A percentile compares a stretch with the other conserved stretches of the same genome.
Evolutionary conservation across 2,329 filamentous ascomycete genomes (phyloP).

Genomic region (Cercospora sojina): DNA sequence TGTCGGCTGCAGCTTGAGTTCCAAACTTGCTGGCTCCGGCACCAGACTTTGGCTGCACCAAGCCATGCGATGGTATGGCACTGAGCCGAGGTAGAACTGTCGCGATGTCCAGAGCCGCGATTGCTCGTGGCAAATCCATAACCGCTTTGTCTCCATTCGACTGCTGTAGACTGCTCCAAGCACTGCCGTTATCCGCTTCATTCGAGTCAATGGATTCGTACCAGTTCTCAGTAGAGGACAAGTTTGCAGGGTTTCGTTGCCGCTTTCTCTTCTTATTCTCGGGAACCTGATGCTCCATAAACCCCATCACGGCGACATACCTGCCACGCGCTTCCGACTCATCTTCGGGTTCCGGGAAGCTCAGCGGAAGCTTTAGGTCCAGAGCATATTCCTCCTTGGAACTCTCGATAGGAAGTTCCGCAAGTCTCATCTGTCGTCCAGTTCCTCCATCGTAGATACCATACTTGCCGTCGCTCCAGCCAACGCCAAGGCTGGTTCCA

Average conservation of each 20-base stretch:
- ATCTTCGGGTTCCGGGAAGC: slow-evolving; percentile 1
- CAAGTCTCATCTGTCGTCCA: slow-evolving; percentile 26
- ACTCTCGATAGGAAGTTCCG: slow-evolving; percentile 7
- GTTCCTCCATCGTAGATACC: slow-evolving; percentile 42
- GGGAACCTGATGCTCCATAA: slow-evolving; percentile 27
- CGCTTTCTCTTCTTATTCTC: slow-evolving; percentile 35
- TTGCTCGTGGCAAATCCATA: slow-evolving; percentile 61
- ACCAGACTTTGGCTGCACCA: slow-evolving; percentile 27
- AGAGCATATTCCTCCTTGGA: slow-evolving; percentile 15
- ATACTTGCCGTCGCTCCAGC: slow-evolving; percentile 72
- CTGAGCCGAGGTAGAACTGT: slow-evolving; percentile 69
- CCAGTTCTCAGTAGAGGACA: slow-evolving; percentile 31
- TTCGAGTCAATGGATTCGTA: slow-evolving; percentile 23
- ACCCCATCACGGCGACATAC: slow-evolving; percentile 26
- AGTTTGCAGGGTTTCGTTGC: background rate
- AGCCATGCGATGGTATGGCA: slow-evolving; percentile 52
- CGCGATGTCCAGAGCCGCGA: slow-evolving; percentile 74
- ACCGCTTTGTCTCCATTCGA: slow-evolving; percentile 6
- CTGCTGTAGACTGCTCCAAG: background rate
- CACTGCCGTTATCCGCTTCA: slow-evolving; percentile 43
- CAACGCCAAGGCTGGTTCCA: slow-evolving; percentile 64
- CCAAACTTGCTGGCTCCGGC: slow-evolving; percentile 32
- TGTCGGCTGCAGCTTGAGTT: slow-evolving; percentile 31
- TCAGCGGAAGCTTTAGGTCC: slow-evolving; percentile 10
- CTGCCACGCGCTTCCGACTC: slow-evolving; percentile 8